Evolutionary conservation across 352 stramenopile genomes (phyloP), one percentile per base, ranked within the genome.

Genomic region (Pseudoperonospora humuli): DNA sequence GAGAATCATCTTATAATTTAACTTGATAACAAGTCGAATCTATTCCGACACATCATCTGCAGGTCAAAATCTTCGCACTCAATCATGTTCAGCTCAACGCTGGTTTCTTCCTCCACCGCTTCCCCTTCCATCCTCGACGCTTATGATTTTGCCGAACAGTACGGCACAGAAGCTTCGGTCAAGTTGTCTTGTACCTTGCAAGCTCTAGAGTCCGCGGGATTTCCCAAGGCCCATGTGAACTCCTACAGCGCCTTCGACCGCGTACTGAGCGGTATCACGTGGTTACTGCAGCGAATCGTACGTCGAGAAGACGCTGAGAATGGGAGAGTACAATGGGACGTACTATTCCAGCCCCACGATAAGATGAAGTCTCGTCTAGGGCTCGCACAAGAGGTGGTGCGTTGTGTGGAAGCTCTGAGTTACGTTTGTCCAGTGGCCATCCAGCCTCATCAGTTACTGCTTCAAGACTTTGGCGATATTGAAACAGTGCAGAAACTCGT

Each of bases 401-500:
- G 45, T 3, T 61, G 73, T 31, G 27, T 88, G 5, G 64, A 82
- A 23, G 39, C 35, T 29, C 63, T 86, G 8, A 44, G 39, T 18
- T 47, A 55, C 19, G 36, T 33, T 1, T 68, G 57, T 35, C 61
- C 57, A 7, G 50, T 63, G 7, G 36, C 48, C 0, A 61, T 88
- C 32, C 76, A 88, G 45, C 71, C 76, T 20, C 76, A 88, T 38
- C 71, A 88, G 51, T 54, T 86, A 45, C 56, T 88, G 28, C 58
- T 88, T n/a, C 76, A 88, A 42, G 76, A 86, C 50, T 86, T 80
- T 51, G 71, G 73, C 27, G 76, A 88, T 38, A 72, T 86, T 40
- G 64, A 71, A 32, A 61, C 69, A 4, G 67, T 88, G 32, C 40
- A 68, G 3, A 58, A 65, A 9, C 44, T 86, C 15, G 58, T 86